Evolutionary conservation across 1,284 basidiomycete genomes (phyloP), one percentile per base, ranked within the genome.

Genomic region (Ganoderma lingzhi): DNA sequence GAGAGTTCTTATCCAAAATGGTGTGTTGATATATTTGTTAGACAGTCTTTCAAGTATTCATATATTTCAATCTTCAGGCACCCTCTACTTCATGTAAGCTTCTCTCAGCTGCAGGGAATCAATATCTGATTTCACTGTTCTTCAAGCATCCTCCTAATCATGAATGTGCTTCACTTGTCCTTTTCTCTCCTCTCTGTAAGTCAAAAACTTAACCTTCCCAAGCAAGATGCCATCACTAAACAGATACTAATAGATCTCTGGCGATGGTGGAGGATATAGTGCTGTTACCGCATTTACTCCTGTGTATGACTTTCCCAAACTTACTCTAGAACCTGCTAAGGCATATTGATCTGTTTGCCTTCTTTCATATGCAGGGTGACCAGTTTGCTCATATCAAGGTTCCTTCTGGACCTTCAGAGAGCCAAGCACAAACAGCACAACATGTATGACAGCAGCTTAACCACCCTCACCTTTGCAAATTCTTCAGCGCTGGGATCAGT

Each of bases 101-200:
- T 23, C 28, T 53, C 4, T 42, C 9, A 8, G 14, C 12, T 39
- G 8, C 4, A 8, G 15, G 6, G 19, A 39, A 39, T 2, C 58
- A 28, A 14, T 28, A n/a, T 5, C 6, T 23, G 2, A 9, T 12
- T 39, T 28, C 6, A 2, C n/a, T 23, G 12, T 45, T 5, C 37
- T 35, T 35, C 35, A 35, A 66, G 65, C 17, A 17, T 62, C 6
- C 41, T 66, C 6, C 60, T 61, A 3, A n/a, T 55, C 6, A 45
- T 66, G 23, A 66, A 62, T 30, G 45, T 48, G 35, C 28, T 66
- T 8, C 65, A 66, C 32, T 45, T 66, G 12, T 19, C 48, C 12
- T 48, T 63, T 8, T 37, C 62, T 2, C 45, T 63, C 1, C 19
- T n/a, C 6, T 63, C 62, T 37, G 62, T 63, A 14, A 53, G 62